Evolutionary conservation across 2,329 filamentous ascomycete species (phyloP), one percentile per base, ranked within the genome.

Genomic region (Tolypocladium album): DNA sequence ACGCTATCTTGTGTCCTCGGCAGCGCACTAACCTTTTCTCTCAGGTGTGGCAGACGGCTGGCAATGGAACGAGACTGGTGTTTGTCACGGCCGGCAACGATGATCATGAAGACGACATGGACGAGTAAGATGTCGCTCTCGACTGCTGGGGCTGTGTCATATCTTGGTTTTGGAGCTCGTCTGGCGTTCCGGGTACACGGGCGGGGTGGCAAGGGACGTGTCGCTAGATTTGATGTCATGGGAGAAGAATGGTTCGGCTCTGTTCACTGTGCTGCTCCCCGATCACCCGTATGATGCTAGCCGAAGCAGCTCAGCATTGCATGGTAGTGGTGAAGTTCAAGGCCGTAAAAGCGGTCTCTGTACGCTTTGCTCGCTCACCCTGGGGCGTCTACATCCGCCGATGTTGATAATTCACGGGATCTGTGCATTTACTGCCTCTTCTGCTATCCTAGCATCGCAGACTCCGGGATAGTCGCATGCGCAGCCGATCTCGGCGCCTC

Each of bases 1-100:
- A 20, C 20, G 13, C 50, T 22, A 12, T 3, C 55, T 31, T 15
- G 1, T 12, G 31, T 55, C 11, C 31, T 58, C 31, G 58, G 34
- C 27, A 27, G 17, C 53, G 58, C 61, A 64, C 77, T 85, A 71
- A 84, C 64, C 57, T 57, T 56, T 43, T 12, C 53, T 60, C 59
- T 56, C 50, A 92, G 88, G 80, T 92, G 64, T 92, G 88, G 89
- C 88, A 91, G 86, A 88, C 88, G 43, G 80, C 86, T 64, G 86
- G 84, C 62, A 86, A 86, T 64, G 88, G 87, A 61, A 84, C 85
- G 42, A 82, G 88, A 65, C 77, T 92, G 60, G 80, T 90, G 39
- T 92, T 92, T 70, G 81, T 91, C 69, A 86, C 83, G 39, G 78
- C 80, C 22, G 78, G 77, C 60, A 79, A 83, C 62, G 83, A 76